Evolutionary conservation across 2,329 filamentous ascomycete species (phyloP).

Genomic region (Talaromyces sp.): DNA sequence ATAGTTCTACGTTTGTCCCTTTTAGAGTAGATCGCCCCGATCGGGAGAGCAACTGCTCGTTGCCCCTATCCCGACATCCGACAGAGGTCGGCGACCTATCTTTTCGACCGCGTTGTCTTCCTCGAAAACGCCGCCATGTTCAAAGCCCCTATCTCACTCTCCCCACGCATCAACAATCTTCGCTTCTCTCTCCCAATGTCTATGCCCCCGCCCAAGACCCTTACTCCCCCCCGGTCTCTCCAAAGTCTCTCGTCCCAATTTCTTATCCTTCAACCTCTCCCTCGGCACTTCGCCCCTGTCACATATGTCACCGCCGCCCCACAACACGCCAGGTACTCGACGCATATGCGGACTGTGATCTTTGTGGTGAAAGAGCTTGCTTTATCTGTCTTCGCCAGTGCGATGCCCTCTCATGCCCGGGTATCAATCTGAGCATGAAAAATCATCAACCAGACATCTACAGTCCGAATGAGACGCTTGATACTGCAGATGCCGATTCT

Average conservation of each 20-base stretch:
- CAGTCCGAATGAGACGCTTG: neutral
- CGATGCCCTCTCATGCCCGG: conserved; percentile 34
- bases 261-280: conserved; percentile 29
- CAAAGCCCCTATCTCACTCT: conserved; percentile 23
- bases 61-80: conserved; percentile 17
- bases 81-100: conserved; percentile 18
- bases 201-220: conserved; percentile 21
- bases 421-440: neutral
- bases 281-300: conserved; percentile 40
- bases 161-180: conserved; percentile 17
- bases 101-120: conserved; percentile 26
- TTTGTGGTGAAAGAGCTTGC: conserved; percentile 43
- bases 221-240: conserved; percentile 30
- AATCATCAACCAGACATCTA: conserved; percentile 5
- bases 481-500: conserved; percentile 1
- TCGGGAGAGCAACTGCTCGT: conserved; percentile 11
- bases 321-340: conserved; percentile 44
- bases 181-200: conserved; percentile 24
- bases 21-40: conserved; percentile 19
- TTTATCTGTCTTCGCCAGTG: conserved; percentile 48
- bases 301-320: conserved; percentile 46
- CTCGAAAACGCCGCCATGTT: conserved; percentile 29
- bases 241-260: conserved; percentile 30
- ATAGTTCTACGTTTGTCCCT: conserved; percentile 20
- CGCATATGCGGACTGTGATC: conserved; percentile 45